Base-by-base conservation (phyloP, 352 stramenopile species). In the Pythium grandisporangium region DNA sequence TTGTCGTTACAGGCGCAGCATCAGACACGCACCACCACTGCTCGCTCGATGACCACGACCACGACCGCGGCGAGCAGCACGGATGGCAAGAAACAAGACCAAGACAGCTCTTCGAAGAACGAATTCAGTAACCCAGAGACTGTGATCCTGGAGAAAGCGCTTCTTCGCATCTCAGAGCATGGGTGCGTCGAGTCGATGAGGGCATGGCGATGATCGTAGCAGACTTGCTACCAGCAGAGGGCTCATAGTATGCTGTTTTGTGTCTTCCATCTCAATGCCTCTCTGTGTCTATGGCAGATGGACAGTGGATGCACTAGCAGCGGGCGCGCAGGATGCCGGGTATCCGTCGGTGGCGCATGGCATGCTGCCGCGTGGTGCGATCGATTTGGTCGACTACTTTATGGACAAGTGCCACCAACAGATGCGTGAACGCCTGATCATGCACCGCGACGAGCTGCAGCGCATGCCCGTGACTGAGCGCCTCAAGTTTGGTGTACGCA, bases 371-470 rank as follows among this genome's bases (percentile, higher is more conserved):
- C 75, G 76, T 25, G 80, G 80, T 17, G 59, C 72, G 26, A 66
- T 87, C n/a, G 77, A 91, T 27, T 54, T 93, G 17, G 80, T 91
- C 13, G 70, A 91, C 42, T 84, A 70, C 55, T 93, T 88, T 43
- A 93, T 93, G 80, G 73, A 93, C 53, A 69, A 69, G 42, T 66
- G 75, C 41, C 56, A 74, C 44, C 42, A 64, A 41, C 52, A 84
- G 41, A 59, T 86, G 23, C 76, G 70, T n/a, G 47, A 63, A 27
- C 71, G 61, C 53, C 52, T 87, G n/a, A 63, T 76, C 42, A 47
- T 46, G 16, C 70, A 78, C 58, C 84, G 70, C 45, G 59, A 71
- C 1, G 47, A 69, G 51, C 55, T 88, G 29, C 74, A 86, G 47
- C 45, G 43, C 21, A 84, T 90, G 73, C 61, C 53, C 14, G 71